Base-by-base conservation (phyloP, 2,329 filamentous ascomycete species). In the Calonectria pseudoturangicola region DNA sequence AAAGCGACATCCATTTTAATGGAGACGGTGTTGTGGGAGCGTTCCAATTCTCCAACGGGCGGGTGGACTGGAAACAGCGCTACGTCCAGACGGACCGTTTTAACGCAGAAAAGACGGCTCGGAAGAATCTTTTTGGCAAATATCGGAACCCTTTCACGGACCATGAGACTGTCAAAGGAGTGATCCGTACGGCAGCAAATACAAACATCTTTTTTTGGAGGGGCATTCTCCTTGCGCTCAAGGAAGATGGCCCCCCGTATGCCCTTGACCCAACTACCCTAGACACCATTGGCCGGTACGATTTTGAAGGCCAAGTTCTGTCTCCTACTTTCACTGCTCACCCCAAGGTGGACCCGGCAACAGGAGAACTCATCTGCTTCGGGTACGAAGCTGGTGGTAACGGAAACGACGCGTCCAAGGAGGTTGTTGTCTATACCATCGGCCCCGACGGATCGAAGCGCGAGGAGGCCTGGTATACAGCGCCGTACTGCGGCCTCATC, bases 1-100 rank as follows among this genome's bases (percentile, higher is more conserved):
- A 74, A n/a, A 47, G 67, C 3, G 73, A 75, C 30, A 60, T 74
- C 21, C 39, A 64, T 3, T 75, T 75, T 2, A 75, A 72, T 3
- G 73, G 73, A 5, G 73, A 75, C 0, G 73, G 73, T 2, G 64
- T 64, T 0, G 71, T 75, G 5, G 70, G 54, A 13, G 54, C 73
- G 0, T 41, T 66, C 13, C 39, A 45, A 2, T 43, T 66, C 21
- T 21, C 6, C 33, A 43, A 54, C 13, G 64, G 64, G 1, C 48
- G 43, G 10, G 48, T 45, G 1, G 48, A 66, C 27, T 66, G 33
- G 30, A 66, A 56, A 16, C 64, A 18, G 2, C 33, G 48, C 5
- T 66, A n/a, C 15, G 64, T 56, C 9, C 21, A 50, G 8, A 50
- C 47, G 6, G 47, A 66, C 39, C 47, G 64, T 13, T 56, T 30